phyloP scores from a whole-genome alignment of 2,329 filamentous ascomycete genomes.

The Pseudonectria buxi region DNA sequence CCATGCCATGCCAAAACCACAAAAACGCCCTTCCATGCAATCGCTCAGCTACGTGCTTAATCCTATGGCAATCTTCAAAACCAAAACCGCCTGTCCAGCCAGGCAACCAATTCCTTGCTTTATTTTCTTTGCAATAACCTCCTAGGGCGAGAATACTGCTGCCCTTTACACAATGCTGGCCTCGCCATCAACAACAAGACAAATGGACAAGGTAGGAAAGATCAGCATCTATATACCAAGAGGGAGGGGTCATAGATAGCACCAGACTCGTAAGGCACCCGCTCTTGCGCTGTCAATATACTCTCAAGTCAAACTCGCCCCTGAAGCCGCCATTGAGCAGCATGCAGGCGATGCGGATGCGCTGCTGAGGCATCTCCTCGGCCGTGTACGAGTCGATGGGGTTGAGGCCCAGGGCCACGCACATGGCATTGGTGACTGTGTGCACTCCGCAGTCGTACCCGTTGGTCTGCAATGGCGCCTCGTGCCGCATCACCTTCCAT shows the following conservation, averaged over 20 bases:
- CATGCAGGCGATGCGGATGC: slow-evolving; percentile 56
- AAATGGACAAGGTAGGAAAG: slow-evolving; percentile 11
- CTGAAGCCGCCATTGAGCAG: slow-evolving; percentile 61
- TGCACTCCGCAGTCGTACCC: slow-evolving; percentile 72
- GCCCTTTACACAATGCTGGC: slow-evolving; percentile 6
- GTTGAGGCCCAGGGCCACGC: slow-evolving; percentile 47
- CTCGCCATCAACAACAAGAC: slow-evolving; percentile 17
- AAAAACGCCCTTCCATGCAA: slow-evolving; percentile 15
- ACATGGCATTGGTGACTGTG: slow-evolving; percentile 65
- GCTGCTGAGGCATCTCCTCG: slow-evolving; percentile 51
- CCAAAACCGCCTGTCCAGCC: too few species aligned
- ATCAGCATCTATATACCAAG: slow-evolving; percentile 10
- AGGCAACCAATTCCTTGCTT: slow-evolving; percentile 2
- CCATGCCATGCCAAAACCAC: slow-evolving; percentile 6
- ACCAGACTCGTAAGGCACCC: too few species aligned
- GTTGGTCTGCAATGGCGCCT: slow-evolving; percentile 55
- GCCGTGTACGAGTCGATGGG: slow-evolving; percentile 43
- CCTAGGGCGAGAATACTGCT: too few species aligned
- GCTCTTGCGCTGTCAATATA: slow-evolving; percentile 20
- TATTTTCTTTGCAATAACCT: neutral
- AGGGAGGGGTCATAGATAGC: neutral
- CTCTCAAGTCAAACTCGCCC: slow-evolving; percentile 48
- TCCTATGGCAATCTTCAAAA: too few species aligned
- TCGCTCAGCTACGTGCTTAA: too few species aligned
- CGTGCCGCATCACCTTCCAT: slow-evolving; percentile 50